These are phyloP conservation scores for Adiantum capillusveneris DNA, from an alignment of 75 land plant genomes.

Conservation along the genomic window DNA sequence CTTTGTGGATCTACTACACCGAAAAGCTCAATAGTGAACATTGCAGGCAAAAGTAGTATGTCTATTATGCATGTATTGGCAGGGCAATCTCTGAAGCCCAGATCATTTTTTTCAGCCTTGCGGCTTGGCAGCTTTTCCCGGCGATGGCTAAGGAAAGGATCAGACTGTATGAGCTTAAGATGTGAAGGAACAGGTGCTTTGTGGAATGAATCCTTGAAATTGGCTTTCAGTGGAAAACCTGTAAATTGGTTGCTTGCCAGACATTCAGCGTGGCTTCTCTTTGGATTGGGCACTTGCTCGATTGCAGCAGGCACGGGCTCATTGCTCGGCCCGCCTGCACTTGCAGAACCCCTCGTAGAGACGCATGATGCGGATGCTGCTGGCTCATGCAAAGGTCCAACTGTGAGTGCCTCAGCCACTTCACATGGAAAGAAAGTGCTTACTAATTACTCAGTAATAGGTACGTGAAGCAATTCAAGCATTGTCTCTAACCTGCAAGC, in stretches of 20 bases:
- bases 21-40: too few relatives aligned
- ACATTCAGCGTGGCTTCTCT: slow-evolving; percentile 37
- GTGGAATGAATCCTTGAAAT: slow-evolving; percentile 25
- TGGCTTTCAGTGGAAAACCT: slow-evolving; percentile 23
- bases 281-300: slow-evolving; percentile 31
- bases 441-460: slow-evolving; percentile 26
- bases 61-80: neutral
- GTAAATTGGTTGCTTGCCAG: slow-evolving; percentile 27
- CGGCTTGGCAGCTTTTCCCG: neutral
- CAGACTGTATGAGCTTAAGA: neutral
- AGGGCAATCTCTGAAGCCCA: neutral
- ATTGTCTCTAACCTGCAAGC: too few relatives aligned
- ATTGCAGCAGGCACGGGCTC: slow-evolving; percentile 14
- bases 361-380: slow-evolving; percentile 2
- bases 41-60: too few relatives aligned
- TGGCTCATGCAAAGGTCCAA: neutral
- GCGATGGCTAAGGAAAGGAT: neutral
- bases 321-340: slow-evolving; percentile 3
- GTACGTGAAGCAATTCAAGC: too few relatives aligned
- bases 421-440: slow-evolving; percentile 27
- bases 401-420: too few relatives aligned
- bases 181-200: slow-evolving; percentile 6
- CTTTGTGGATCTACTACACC: too few relatives aligned
- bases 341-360: slow-evolving; percentile 4
- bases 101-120: neutral